Evolutionary conservation across 1,284 basidiomycete genomes (phyloP).

Genomic region (Sporisorium iseilematis-ciliati): DNA sequence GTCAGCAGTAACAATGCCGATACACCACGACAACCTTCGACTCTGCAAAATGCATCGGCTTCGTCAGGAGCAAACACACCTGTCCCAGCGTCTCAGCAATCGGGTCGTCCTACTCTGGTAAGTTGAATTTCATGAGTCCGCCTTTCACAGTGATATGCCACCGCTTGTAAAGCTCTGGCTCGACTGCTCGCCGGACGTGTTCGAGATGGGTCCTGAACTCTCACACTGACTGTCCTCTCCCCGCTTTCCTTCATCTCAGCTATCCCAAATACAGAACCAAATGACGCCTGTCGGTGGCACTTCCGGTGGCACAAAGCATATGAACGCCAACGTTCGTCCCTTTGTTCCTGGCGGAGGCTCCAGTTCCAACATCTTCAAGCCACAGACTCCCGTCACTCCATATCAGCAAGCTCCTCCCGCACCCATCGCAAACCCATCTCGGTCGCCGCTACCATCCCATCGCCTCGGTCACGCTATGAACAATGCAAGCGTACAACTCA

Average conservation of each 20-base stretch:
- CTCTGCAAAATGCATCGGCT: constrained; percentile 2
- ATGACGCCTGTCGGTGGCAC: constrained; percentile 20
- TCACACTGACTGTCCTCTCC: constrained; percentile 1
- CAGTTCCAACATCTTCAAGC: constrained; percentile 15
- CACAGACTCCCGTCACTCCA: constrained; percentile 12
- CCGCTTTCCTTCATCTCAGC: constrained; percentile 2
- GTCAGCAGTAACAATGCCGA: background rate
- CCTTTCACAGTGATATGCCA: background rate
- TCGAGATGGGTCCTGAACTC: background rate
- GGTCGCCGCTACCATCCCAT: constrained; percentile 25
- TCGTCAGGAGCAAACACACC: background rate
- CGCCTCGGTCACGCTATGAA: constrained; percentile 33
- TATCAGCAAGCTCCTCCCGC: constrained; percentile 6
- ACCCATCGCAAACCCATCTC: constrained; percentile 1
- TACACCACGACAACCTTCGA: constrained; percentile 16
- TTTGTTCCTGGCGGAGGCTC: constrained; percentile 29
- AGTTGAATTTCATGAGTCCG: background rate
- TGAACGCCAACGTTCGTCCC: constrained; percentile 38
- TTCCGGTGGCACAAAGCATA: constrained; percentile 21
- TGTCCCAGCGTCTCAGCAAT: background rate
- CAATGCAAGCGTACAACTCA: constrained; percentile 44
- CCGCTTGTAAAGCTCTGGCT: background rate
- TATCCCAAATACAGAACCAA: constrained; percentile 49
- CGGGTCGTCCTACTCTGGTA: background rate
- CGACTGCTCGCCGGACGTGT: background rate